Evolutionary conservation across 345 rosid species (phyloP), one percentile per base, ranked within the genome.

Genomic region (Toxicodendron radicans): DNA sequence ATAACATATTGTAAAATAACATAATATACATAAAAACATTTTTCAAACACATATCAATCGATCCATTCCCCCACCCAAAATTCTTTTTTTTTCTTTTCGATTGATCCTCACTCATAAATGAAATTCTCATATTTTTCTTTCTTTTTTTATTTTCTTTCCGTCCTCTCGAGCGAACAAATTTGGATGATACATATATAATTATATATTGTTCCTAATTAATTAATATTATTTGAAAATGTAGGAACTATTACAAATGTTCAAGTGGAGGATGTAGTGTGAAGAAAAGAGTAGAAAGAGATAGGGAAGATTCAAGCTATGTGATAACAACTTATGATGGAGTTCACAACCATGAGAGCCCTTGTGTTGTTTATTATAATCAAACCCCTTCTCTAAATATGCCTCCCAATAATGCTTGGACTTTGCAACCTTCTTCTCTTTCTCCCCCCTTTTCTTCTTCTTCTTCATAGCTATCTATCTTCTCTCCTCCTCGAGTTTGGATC

Each of bases 241-340:
- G 96, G 87, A 92, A 94, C 72, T 94, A 94, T 71, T 94, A 88
- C 66, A 90, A 82, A 65, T 94, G 98, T 73, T 87, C 92, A 43
- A 83, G 72, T 32, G 91, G 82, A 70, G 91, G 90, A 14, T 94
- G 98, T 76, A 64, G 43, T 17, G 98, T 94, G 82, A 92, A 92
- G 90, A 92, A 94, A 81, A 86, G 92, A 74, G 87, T 94, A 62
- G 95, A 94, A 71, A 89, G 97, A 63, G 97, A 94, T 63, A 74
- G 71, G 35, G 87, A 90, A 16, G 97, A 91, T 71, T 53, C 68
- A 48, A 76, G 77, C 30, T 89, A 83, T 70, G 98, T 94, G 49
- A 87, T 94, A 17, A 94, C 98, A 7, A 89, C 91, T 1, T 92
- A 94, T 23, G 97, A 94, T 11, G 97, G 97, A 20, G 64, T 87